Percentiles rank a stretch among this genome's conserved stretches.
Conservation (phyloP, 805 yeast genomes). For the Metschnikowia cerradonensis region DNA sequence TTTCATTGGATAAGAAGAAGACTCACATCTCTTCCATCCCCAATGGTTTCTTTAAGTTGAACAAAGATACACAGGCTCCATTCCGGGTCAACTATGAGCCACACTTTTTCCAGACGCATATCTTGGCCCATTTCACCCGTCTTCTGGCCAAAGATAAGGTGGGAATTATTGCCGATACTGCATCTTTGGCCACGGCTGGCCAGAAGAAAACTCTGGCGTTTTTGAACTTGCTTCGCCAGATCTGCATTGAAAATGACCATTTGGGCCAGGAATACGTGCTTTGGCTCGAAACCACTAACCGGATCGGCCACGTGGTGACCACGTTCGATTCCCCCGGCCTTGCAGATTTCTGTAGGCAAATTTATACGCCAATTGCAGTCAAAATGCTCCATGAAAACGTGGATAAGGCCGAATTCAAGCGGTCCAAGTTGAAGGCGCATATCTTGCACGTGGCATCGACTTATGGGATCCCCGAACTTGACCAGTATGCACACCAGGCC, state of each 20-base stretch:
- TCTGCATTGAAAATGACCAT: conserved; percentile 22
- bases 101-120: conserved; percentile 35
- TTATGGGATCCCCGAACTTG: conserved; percentile 35
- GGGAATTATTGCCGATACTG: conserved; percentile 51
- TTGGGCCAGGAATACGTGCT: conserved; percentile 42
- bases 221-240: conserved; percentile 37
- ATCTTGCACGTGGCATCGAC: conserved; percentile 40
- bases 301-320: conserved; percentile 32
- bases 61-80: conserved; percentile 48
- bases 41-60: conserved; percentile 40
- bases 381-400: conserved; percentile 16
- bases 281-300: conserved; percentile 51
- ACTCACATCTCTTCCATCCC: conserved; percentile 3
- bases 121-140: conserved; percentile 34
- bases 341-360: conserved; percentile 27
- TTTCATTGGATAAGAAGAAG: conserved; percentile 19
- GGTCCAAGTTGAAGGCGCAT: conserved; percentile 33
- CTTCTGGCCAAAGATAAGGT: conserved; percentile 48
- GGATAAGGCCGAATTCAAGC: conserved; percentile 24
- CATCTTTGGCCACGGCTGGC: conserved; percentile 48
- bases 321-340: conserved; percentile 30
- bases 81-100: conserved; percentile 53
- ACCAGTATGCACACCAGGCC: conserved; percentile 29
- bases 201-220: conserved; percentile 38
- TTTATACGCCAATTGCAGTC: conserved; percentile 31